Evolutionary conservation across 1,139 yeast species (phyloP).

Genomic region (Blastobotrys apis): DNA sequence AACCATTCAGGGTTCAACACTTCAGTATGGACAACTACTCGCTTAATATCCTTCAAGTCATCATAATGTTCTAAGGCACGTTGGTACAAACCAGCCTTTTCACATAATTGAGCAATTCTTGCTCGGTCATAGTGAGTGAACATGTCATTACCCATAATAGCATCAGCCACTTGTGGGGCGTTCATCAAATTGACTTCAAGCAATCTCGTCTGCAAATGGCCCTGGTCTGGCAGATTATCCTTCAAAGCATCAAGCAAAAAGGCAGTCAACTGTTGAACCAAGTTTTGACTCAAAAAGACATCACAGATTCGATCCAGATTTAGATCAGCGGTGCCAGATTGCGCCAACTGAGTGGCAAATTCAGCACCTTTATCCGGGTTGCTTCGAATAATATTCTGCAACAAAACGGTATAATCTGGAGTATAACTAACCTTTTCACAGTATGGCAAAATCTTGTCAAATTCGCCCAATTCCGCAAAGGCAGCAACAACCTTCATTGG

Average conservation of each 20-base stretch:
- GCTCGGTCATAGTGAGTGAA: constrained; percentile 94
- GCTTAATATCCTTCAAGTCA: constrained; percentile 89
- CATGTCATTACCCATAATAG: constrained; percentile 92
- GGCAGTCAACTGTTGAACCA: constrained; percentile 98
- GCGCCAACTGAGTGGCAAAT: constrained; percentile 83
- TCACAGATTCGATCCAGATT: constrained; percentile 88
- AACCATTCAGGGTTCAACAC: constrained; percentile 92
- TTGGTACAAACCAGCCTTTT: constrained; percentile 89
- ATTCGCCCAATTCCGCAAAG: constrained; percentile 93
- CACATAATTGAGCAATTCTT: constrained; percentile 86
- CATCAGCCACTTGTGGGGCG: constrained; percentile 99
- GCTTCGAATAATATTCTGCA: constrained; percentile 85
- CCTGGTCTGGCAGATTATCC: constrained; percentile 91
- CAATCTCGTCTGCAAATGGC: constrained; percentile 91
- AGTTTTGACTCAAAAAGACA: constrained; percentile 89
- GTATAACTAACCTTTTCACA: constrained; percentile 83
- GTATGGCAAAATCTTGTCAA: constrained; percentile 92
- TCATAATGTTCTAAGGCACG: constrained; percentile 95
- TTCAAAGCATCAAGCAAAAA: constrained; percentile 92
- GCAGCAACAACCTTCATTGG: constrained; percentile 89
- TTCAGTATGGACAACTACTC: constrained; percentile 86
- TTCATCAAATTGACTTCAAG: constrained; percentile 88
- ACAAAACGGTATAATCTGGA: constrained; percentile 86
- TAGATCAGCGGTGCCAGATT: constrained; percentile 56
- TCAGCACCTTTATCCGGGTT: constrained; percentile 98